phyloP scores from a whole-genome alignment of 73 alveolate species.

The Symbiodinium natans region DNA sequence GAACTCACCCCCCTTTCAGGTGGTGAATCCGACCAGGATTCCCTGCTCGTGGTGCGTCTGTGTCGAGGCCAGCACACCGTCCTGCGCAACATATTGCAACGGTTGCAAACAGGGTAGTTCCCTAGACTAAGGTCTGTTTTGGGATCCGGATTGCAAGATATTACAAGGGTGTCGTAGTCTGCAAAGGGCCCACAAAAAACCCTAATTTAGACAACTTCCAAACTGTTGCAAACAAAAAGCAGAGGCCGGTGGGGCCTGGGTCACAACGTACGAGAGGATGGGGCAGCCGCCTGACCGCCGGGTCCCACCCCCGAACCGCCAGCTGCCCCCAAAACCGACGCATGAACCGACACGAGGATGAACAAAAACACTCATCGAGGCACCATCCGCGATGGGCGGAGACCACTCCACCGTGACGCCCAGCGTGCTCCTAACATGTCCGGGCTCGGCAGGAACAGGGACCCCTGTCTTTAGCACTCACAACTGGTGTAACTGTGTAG shows the following conservation, averaged over 20 bases:
- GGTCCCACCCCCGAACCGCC: not conserved
- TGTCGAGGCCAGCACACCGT: slow-evolving; percentile 68
- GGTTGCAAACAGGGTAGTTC: not conserved
- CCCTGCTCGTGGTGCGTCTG: slow-evolving; percentile 34
- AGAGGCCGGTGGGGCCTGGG: not conserved
- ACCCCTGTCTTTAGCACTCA: no score
- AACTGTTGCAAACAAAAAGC: not conserved
- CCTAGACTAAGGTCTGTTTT: no score
- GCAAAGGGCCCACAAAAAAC: no score
- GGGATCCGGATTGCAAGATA: no score
- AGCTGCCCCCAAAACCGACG: no score
- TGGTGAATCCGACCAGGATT: not conserved
- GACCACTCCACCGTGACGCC: slow-evolving; percentile 69
- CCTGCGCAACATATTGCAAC: slow-evolving; percentile 13
- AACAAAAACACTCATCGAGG: not conserved
- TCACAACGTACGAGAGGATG: slow-evolving; percentile 31
- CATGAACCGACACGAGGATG: not conserved
- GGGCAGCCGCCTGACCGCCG: slow-evolving; percentile 53
- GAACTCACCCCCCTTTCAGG: not conserved
- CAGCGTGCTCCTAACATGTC: slow-evolving; percentile 20
- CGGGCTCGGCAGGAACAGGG: no score
- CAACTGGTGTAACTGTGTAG: no score
- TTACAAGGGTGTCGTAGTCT: no score
- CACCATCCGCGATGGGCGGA: slow-evolving; percentile 55
- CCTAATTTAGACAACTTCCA: no score